Evolutionary conservation across 2,329 filamentous ascomycete species (phyloP).

Genomic region (Graphilbum sp.): DNA sequence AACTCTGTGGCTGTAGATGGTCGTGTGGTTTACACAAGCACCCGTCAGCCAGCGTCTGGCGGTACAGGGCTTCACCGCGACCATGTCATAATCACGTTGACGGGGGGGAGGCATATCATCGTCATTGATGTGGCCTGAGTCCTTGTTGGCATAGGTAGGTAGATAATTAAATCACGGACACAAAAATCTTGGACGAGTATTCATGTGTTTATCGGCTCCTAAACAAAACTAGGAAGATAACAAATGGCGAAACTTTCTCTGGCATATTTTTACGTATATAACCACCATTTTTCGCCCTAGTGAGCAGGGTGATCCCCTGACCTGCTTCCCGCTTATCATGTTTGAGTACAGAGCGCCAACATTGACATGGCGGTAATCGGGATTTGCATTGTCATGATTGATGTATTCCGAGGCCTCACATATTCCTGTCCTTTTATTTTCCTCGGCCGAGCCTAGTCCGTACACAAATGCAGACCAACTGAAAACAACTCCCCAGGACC

Average conservation of each 20-base stretch:
- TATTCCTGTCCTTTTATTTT: not conserved
- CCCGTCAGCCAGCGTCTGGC: slow-evolving; percentile 19
- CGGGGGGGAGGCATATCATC: slow-evolving; percentile 5
- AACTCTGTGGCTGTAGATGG: slow-evolving; percentile 9
- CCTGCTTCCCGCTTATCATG: no score
- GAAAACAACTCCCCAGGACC: slow-evolving; percentile 3
- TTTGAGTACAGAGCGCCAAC: not conserved
- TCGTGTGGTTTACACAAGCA: slow-evolving; percentile 5
- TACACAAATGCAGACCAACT: slow-evolving; percentile 6
- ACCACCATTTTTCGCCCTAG: no score
- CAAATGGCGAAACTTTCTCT: no score
- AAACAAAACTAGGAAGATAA: no score
- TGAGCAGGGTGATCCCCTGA: no score
- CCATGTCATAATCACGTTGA: slow-evolving; percentile 5
- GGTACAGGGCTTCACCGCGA: slow-evolving; percentile 12
- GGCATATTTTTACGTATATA: no score
- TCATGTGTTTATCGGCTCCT: no score
- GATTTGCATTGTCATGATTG: not conserved
- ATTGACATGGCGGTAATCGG: no score
- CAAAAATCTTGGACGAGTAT: no score
- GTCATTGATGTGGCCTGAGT: not conserved
- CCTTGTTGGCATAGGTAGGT: no score
- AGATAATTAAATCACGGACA: no score
- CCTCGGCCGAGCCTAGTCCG: slow-evolving; percentile 6
- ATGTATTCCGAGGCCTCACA: not conserved